Evolutionary conservation across 2,329 filamentous ascomycete genomes (phyloP).

Genomic region (Rhynchosporium agropyri): DNA sequence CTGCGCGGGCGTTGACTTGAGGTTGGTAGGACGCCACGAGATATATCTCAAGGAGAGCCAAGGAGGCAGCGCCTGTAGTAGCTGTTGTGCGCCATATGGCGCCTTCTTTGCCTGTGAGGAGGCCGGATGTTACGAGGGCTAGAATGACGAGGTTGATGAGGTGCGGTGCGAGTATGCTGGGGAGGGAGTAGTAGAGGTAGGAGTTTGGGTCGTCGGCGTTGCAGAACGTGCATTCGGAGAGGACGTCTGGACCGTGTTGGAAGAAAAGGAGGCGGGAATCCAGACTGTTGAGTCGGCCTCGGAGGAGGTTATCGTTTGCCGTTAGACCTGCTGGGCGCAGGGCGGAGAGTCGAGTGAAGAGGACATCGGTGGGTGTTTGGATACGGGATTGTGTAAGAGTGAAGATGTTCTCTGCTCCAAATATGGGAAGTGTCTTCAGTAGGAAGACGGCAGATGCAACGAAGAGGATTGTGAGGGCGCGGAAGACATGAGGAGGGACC

Average conservation of each 20-base stretch:
- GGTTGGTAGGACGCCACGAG: constrained; percentile 66
- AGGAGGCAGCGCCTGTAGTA: constrained; percentile 60
- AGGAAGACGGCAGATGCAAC: constrained; percentile 55
- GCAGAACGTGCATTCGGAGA: constrained; percentile 84
- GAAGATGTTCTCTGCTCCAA: constrained; percentile 83
- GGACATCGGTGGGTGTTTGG: constrained; percentile 79
- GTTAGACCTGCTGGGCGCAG: constrained; percentile 58
- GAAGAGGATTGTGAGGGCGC: constrained; percentile 64
- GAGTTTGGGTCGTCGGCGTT: constrained; percentile 65
- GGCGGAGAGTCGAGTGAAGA: constrained; percentile 74
- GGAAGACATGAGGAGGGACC: constrained; percentile 54
- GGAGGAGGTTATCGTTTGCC: constrained; percentile 63
- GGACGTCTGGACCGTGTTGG: constrained; percentile 73
- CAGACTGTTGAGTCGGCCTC: constrained; percentile 67
- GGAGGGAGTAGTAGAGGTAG: constrained; percentile 81
- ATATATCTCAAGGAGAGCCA: constrained; percentile 69
- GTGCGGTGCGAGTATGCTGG: constrained; percentile 75
- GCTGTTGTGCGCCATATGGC: constrained; percentile 70
- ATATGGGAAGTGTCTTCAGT: constrained; percentile 64
- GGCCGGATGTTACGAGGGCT: constrained; percentile 71
- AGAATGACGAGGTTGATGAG: constrained; percentile 74
- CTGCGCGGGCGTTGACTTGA: constrained; percentile 63
- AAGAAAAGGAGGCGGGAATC: constrained; percentile 81
- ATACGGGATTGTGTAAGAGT: constrained; percentile 75
- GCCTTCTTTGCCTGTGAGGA: constrained; percentile 65